These are phyloP conservation scores for Sporisorium scitamineum DNA, from an alignment of 1,284 basidiomycete species.

Conservation along the genomic window DNA sequence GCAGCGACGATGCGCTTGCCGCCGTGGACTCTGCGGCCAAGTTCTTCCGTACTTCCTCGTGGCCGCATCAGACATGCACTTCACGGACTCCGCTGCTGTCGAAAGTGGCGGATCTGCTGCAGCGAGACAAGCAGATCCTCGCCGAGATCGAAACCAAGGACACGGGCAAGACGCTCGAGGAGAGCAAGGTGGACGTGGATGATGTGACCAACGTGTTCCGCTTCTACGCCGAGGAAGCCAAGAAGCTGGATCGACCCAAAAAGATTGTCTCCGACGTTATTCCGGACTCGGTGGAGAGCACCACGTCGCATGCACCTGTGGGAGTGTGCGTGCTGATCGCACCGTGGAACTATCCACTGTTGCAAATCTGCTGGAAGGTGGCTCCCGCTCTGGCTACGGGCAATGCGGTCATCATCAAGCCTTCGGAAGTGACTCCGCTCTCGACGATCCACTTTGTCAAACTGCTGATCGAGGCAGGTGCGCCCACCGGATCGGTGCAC, in stretches of 20 bases:
- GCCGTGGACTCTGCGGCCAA: conserved; percentile 56
- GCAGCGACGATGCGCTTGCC: conserved; percentile 56
- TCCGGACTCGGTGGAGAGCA: conserved; percentile 61
- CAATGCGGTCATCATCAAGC: conserved; percentile 68
- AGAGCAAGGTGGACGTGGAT: conserved; percentile 66
- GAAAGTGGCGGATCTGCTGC: conserved; percentile 62
- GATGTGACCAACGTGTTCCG: conserved; percentile 68
- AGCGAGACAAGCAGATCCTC: conserved; percentile 58
- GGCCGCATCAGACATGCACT: conserved; percentile 53
- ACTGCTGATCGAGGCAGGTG: conserved; percentile 65
- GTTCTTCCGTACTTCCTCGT: conserved; percentile 61
- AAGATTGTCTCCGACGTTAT: conserved; percentile 57
- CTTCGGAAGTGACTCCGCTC: conserved; percentile 68
- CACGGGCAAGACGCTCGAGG: conserved; percentile 67
- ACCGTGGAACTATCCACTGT: conserved; percentile 68
- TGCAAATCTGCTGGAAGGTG: conserved; percentile 69
- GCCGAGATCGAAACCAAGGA: conserved; percentile 66
- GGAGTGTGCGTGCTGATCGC: conserved; percentile 68
- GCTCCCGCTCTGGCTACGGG: conserved; percentile 67
- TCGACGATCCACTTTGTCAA: conserved; percentile 66
- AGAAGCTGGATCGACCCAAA: conserved; percentile 60
- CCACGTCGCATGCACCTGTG: conserved; percentile 62
- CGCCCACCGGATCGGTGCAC: conserved; percentile 60
- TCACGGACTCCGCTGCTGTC: conserved; percentile 52
- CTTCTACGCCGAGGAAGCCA: conserved; percentile 67